Evolutionary conservation across 1,139 yeast genomes (phyloP).

Genomic region (Blastobotrys apis): DNA sequence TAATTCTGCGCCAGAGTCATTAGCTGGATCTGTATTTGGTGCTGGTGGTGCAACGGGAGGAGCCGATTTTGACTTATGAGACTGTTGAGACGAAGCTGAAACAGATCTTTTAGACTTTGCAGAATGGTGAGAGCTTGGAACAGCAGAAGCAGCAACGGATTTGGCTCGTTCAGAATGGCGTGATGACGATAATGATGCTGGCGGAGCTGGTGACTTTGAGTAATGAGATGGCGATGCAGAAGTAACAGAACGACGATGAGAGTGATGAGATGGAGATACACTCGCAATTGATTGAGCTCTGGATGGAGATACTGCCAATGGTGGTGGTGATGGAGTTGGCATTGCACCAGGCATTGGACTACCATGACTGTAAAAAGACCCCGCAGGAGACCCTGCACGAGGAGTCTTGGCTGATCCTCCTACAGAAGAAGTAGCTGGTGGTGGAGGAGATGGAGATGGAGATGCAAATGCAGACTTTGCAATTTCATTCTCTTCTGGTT

Average conservation of each 20-base stretch:
- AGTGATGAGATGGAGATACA: neutral
- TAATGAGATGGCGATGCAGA: neutral
- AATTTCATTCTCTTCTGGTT: neutral
- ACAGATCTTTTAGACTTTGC: neutral
- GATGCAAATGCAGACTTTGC: neutral
- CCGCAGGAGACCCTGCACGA: neutral
- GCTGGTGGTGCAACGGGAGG: slow-evolving; percentile 10
- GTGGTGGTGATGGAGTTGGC: neutral
- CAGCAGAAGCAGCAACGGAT: neutral
- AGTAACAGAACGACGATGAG: neutral
- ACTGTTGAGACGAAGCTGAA: neutral
- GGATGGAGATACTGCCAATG: neutral
- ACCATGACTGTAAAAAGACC: neutral
- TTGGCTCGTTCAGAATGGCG: neutral
- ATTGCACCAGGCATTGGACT: neutral
- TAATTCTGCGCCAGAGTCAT: slow-evolving; percentile 10
- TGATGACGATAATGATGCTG: slow-evolving; percentile 1
- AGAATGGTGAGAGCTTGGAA: slow-evolving; percentile 1
- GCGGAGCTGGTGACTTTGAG: slow-evolving; percentile 1
- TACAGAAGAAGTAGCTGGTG: no score
- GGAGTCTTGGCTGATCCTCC: no score
- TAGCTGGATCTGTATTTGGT: neutral
- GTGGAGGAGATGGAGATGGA: neutral
- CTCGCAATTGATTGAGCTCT: neutral
- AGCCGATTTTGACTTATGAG: neutral